These are phyloP conservation scores for Oryza meridionalis DNA, from an alignment of 176 grass and related monocot species.

Conservation along the genomic window DNA sequence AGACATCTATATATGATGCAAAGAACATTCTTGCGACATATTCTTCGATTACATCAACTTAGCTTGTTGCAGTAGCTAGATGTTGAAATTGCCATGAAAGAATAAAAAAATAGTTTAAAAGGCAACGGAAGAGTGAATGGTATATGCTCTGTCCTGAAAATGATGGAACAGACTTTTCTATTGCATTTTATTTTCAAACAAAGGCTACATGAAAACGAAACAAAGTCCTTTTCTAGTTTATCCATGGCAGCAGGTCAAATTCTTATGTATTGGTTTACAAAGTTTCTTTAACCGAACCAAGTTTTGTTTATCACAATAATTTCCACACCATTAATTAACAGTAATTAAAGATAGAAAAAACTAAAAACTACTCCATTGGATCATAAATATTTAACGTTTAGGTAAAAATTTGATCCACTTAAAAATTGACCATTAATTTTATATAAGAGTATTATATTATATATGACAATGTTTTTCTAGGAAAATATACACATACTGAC, in stretches of 20 bases:
- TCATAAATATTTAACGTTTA: too few relatives aligned
- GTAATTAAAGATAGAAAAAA: neutral
- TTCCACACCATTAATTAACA: neutral
- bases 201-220: neutral
- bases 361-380: neutral
- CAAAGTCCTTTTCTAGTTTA: neutral
- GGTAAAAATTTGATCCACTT: too few relatives aligned
- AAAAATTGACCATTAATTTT: too few relatives aligned
- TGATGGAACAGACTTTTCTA: neutral
- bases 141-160: constrained; percentile 38
- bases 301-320: neutral
- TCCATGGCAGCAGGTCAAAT: neutral
- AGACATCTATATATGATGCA: neutral
- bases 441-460: too few relatives aligned
- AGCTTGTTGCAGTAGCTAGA: neutral
- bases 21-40: constrained; percentile 32
- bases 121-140: constrained; percentile 22
- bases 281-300: neutral
- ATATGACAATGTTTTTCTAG: too few relatives aligned
- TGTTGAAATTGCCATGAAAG: constrained; percentile 48
- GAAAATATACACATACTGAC: too few relatives aligned
- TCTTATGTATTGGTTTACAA: neutral
- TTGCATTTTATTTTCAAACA: constrained; percentile 10
- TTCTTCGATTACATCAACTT: constrained; percentile 16
- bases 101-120: constrained; percentile 16